These are phyloP conservation scores for Eucalyptus tenuipes DNA, from an alignment of 345 rosid species.

Conservation along the genomic window DNA sequence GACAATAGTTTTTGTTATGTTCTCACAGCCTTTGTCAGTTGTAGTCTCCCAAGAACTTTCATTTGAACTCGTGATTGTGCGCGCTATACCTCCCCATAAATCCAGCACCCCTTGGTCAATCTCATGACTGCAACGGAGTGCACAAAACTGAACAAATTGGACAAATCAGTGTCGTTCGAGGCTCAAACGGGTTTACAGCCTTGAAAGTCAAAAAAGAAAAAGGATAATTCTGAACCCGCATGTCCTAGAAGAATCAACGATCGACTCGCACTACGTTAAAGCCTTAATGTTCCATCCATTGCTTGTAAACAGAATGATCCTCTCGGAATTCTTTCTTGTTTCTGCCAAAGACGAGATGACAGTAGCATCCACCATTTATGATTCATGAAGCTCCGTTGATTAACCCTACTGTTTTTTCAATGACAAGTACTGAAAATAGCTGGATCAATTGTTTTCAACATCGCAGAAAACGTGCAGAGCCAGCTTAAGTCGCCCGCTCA, in stretches of 20 bases:
- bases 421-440: not conserved
- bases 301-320: not conserved
- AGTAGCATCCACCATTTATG: not conserved
- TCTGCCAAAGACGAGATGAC: not conserved
- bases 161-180: not conserved
- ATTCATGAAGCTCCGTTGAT: not conserved
- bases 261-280: not conserved
- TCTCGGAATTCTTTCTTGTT: not conserved
- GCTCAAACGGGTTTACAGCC: not conserved
- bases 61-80: not conserved
- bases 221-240: not conserved
- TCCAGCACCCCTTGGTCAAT: not conserved
- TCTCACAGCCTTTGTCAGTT: not conserved
- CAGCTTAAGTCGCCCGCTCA: not conserved
- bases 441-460: not conserved
- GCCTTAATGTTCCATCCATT: not conserved
- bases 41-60: not conserved
- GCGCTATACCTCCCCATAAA: not conserved
- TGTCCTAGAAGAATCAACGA: not conserved
- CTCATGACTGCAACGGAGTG: not conserved
- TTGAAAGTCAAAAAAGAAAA: not conserved
- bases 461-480: not conserved
- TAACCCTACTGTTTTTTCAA: not conserved
- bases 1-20: not conserved
- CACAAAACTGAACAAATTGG: not conserved